Percentiles rank a stretch among this genome's conserved stretches.
Conservation (phyloP, 352 stramenopile genomes). For the Pythium rishiriense region DNA sequence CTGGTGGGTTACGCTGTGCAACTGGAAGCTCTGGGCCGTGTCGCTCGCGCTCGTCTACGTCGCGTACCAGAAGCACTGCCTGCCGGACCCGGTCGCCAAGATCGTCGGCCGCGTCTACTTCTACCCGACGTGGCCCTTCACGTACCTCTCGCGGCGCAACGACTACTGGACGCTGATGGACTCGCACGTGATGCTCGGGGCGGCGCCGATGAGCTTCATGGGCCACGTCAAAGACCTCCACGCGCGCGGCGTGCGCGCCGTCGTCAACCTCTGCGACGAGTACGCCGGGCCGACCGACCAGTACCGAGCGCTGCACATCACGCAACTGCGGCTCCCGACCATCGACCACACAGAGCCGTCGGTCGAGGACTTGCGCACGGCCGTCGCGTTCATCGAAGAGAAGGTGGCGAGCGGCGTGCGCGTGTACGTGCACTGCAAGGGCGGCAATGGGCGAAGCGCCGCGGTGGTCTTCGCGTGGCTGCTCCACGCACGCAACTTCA, state of each 20-base stretch:
- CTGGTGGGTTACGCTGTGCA: slow-evolving; percentile 22
- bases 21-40: slow-evolving; percentile 30
- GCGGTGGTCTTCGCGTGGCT: slow-evolving; percentile 93
- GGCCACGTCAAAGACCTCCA: slow-evolving; percentile 81
- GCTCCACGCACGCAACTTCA: slow-evolving; percentile 69
- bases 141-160: slow-evolving; percentile 79
- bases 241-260: slow-evolving; percentile 80
- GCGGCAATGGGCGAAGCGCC: slow-evolving; percentile 92
- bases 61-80: slow-evolving; percentile 91
- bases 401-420: slow-evolving; percentile 80
- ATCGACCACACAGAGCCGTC: slow-evolving; percentile 88
- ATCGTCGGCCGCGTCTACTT: slow-evolving; percentile 86
- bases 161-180: slow-evolving; percentile 93
- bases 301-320: slow-evolving; percentile 90
- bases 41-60: slow-evolving; percentile 56
- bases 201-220: slow-evolving; percentile 90
- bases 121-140: slow-evolving; percentile 93
- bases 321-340: slow-evolving; percentile 88
- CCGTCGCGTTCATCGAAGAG: slow-evolving; percentile 89
- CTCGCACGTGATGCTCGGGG: slow-evolving; percentile 90
- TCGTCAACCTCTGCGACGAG: slow-evolving; percentile 97
- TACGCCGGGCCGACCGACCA: slow-evolving; percentile 87
- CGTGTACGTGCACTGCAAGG: slow-evolving; percentile 97
- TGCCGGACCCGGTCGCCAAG: slow-evolving; percentile 72
- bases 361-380: slow-evolving; percentile 59